Base-by-base conservation (phyloP, 257 asterid species). In the Sherardia arvensis region DNA sequence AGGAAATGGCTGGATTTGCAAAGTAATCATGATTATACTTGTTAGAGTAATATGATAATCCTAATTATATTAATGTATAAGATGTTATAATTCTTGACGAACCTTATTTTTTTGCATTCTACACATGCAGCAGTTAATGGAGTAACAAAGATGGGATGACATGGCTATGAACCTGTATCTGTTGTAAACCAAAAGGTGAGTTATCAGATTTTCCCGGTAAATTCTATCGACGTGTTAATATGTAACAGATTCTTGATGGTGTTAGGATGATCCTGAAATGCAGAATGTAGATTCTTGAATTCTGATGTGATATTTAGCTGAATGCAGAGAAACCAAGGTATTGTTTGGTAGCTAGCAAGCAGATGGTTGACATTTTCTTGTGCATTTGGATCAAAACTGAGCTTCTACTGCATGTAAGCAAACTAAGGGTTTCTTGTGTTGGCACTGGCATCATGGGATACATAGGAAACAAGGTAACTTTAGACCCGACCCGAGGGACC, bases 331-430 rank as follows among this genome's bases (percentile, higher is more conserved):
- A 43, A 55, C 27, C 61, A 55, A 55, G 20, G 2, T 55, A 55
- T 5, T 55, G 36, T 55, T 55, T 55, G 61, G 61, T 30, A 27
- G 22, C 12, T 9, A 55, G 61, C 11, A 55, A 55, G 36, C 61
- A 55, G 36, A 55, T 55, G 61, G 61, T 55, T 55, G 61, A 36
- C 20, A 18, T 55, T 30, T 55, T 55, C 61, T 55, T 55, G 21
- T 55, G 61, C 36, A 27, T 55, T 23, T 55, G 61, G 61, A 27
- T 55, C 18, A 12, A 26, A 55, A 55, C 61, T 55, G 61, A 55
- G 34, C 61, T 55, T 55, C 32, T 25, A 18, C 36, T 25, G 22
- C 34, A 55, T 27, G 32, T 55, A 12, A 55, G 61, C 22, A 55
- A 27, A 4, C 32, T 55, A 26, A 55, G 22, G 36, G 61, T 55